Base-by-base conservation (phyloP, 1,139 yeast species). In the Petasospora rhodanensis region DNA sequence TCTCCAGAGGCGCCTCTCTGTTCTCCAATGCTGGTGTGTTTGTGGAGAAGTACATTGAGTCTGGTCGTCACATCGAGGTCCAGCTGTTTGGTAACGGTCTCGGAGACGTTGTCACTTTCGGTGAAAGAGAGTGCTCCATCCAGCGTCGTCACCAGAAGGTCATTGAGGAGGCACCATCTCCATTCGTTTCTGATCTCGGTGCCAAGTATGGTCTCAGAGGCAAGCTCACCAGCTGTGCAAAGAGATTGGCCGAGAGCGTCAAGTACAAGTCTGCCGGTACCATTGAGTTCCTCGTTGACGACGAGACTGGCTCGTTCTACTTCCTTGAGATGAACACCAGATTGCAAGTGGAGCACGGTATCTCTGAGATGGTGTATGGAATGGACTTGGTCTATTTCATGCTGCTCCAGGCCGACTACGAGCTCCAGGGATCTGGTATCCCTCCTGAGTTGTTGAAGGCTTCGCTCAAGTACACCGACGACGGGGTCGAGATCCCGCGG, bases 121-220 rank as follows among this genome's bases (percentile, higher is more conserved):
- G 97, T 35, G 98, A 91, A 64, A 78, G 98, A 65, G 98, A 91
- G 61, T 91, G 98, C 61, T 89, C 97, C 15, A 70, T 91, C 51
- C 98, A 91, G 63, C 81, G 98, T 62, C 82, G 97, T 65, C 87
- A 89, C 62, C 98, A 91, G 61, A 91, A 91, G 64, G 70, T 91
- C 46, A 85, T 91, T 41, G 98, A 91, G 64, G 97, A 91, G 61
- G 89, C 97, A 1, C 98, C 98, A 9, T 97, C 97, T 36, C 97
- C 97, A 32, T 80, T 83, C 51, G 70, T 91, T 45, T 94, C 96
- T 7, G 86, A 77, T 40, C 59, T 71, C n/a, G n/a, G n/a, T 5
- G 86, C 96, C 3, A 73, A 96, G 51, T 60, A 61, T 28, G 70
- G 66, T 40, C 79, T 91, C 82, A 77, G 89, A 61, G 66, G 66